Percentiles rank a stretch among this genome's conserved stretches.
Conservation (phyloP, 2,329 filamentous ascomycete genomes). For the Colletotrichum lentis region DNA sequence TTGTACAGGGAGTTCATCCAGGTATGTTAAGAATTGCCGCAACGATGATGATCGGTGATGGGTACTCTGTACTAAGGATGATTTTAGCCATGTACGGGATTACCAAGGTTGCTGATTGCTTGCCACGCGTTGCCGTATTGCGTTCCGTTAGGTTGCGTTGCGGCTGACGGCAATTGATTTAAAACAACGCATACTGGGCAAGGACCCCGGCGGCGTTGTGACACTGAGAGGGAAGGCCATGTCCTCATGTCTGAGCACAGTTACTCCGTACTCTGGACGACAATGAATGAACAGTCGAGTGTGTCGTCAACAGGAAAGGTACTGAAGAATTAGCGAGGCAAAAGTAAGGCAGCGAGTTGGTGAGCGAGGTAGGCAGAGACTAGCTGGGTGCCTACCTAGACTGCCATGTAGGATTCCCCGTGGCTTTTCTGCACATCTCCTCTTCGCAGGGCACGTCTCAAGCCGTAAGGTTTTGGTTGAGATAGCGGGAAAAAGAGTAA, state of each 20-base stretch:
- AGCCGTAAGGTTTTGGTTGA: too few relatives aligned
- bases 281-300: too few relatives aligned
- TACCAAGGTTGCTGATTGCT: slow-evolving; percentile 7
- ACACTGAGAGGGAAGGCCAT: not conserved
- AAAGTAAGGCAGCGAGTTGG: not conserved
- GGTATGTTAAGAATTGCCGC: slow-evolving; percentile 12
- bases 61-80: not conserved
- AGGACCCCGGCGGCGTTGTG: not conserved
- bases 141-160: not conserved
- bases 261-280: not conserved
- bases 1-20: not conserved
- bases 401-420: too few relatives aligned
- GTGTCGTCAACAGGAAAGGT: too few relatives aligned
- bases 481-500: not conserved
- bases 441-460: too few relatives aligned
- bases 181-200: not conserved
- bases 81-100: slow-evolving; percentile 1
- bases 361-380: not conserved
- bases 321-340: too few relatives aligned
- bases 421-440: too few relatives aligned
- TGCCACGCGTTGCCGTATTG: slow-evolving; percentile 1
- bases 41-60: not conserved
- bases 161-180: slow-evolving; percentile 1
- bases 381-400: too few relatives aligned
- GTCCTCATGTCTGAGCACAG: too few relatives aligned